These are phyloP conservation scores for Zygosaccharomyces sapae DNA, from an alignment of 1,139 yeast genomes.

Conservation along the genomic window DNA sequence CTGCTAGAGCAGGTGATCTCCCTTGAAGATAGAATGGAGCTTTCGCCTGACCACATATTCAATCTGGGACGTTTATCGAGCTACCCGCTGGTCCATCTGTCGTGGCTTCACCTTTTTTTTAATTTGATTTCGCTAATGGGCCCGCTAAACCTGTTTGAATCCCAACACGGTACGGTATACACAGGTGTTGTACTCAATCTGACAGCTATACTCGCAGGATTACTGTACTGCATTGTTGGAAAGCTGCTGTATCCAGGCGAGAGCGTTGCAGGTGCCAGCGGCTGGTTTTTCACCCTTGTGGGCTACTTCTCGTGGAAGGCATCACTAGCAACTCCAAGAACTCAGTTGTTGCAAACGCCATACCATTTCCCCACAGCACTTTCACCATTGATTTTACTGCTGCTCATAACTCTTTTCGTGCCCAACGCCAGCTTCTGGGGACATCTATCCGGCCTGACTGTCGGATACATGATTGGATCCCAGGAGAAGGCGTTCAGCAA, in stretches of 20 bases:
- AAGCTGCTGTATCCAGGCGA: conserved; percentile 49
- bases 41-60: conserved; percentile 57
- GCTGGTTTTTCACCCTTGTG: conserved; percentile 69
- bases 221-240: conserved; percentile 61
- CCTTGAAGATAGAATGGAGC: conserved; percentile 39
- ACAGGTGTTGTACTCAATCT: conserved; percentile 79
- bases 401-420: conserved; percentile 46
- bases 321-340: conserved; percentile 48
- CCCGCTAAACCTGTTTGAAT: conserved; percentile 69
- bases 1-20: conserved; percentile 36
- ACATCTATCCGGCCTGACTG: conserved; percentile 52
- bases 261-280: conserved; percentile 64
- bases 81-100: conserved; percentile 68
- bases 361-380: conserved; percentile 55
- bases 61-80: conserved; percentile 61
- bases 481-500: conserved; percentile 30
- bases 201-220: conserved; percentile 65
- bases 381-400: conserved; percentile 54
- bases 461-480: conserved; percentile 54
- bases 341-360: conserved; percentile 35
- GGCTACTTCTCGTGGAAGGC: conserved; percentile 63
- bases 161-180: conserved; percentile 75
- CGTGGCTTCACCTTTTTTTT: conserved; percentile 57
- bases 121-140: conserved; percentile 56
- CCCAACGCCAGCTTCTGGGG: conserved; percentile 71